Evolutionary conservation across 805 yeast genomes (phyloP).

Genomic region (Wickerhamiella kazuoi): DNA sequence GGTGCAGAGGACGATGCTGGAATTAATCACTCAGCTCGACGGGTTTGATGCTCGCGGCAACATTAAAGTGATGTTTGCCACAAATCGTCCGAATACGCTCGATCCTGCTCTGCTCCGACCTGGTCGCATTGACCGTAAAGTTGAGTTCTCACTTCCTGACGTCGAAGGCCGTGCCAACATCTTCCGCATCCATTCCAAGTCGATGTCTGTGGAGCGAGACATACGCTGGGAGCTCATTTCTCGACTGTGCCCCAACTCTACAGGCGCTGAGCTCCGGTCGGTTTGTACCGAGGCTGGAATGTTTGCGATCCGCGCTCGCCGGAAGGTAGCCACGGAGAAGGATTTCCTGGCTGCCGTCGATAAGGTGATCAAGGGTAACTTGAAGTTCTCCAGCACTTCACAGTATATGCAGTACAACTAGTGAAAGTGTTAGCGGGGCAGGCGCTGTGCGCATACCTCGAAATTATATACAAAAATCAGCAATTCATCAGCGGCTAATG

Average conservation of each 20-base stretch:
- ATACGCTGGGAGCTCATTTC: slow-evolving; percentile 98
- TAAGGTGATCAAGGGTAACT: slow-evolving; percentile 94
- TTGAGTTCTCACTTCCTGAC: slow-evolving; percentile 91
- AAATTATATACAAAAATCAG: no score
- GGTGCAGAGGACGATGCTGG: slow-evolving; percentile 98
- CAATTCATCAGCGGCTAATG: slow-evolving; percentile 5
- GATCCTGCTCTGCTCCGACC: slow-evolving; percentile 97
- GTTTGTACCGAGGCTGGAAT: slow-evolving; percentile 99
- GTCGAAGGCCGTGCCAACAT: slow-evolving; percentile 96
- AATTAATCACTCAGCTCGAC: slow-evolving; percentile 89
- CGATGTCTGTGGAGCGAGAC: slow-evolving; percentile 94
- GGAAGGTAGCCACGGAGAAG: slow-evolving; percentile 96
- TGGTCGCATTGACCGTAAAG: slow-evolving; percentile 97
- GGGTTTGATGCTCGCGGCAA: slow-evolving; percentile 98
- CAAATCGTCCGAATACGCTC: slow-evolving; percentile 92
- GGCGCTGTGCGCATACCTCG: no score
- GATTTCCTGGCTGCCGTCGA: slow-evolving; percentile 96
- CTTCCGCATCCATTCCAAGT: slow-evolving; percentile 89
- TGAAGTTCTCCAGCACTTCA: slow-evolving; percentile 92
- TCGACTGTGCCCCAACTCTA: slow-evolving; percentile 90
- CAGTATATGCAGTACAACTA: slow-evolving; percentile 97
- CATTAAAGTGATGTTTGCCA: slow-evolving; percentile 98
- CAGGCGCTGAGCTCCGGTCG: slow-evolving; percentile 96
- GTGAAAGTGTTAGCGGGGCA: no score
- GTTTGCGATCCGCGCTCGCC: slow-evolving; percentile 97